Conservation (phyloP, 306 rosid species). For the Pyrus pyrifolia region DNA sequence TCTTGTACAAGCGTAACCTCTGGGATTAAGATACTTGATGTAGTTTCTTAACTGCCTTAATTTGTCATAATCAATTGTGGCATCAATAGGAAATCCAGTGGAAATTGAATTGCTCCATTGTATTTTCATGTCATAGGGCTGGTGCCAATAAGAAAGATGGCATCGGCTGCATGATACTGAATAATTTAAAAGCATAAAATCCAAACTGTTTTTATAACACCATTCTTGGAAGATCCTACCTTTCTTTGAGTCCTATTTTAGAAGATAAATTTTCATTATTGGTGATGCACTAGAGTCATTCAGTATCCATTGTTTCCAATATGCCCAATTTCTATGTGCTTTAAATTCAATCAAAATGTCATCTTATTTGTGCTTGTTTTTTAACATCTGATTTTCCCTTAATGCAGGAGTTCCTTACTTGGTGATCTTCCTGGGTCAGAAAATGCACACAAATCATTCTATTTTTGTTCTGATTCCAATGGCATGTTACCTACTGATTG, state of each 20-base stretch:
- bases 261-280: slow-evolving; percentile 5
- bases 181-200: slow-evolving; percentile 22
- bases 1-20: slow-evolving; percentile 71
- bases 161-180: slow-evolving; percentile 2
- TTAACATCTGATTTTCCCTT: slow-evolving; percentile 14
- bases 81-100: slow-evolving; percentile 32
- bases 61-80: slow-evolving; percentile 24
- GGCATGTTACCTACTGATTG: slow-evolving; percentile 26
- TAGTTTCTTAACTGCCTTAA: slow-evolving; percentile 34
- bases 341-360: background rate
- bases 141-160: slow-evolving; percentile 16
- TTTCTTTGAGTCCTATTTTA: slow-evolving; percentile 7
- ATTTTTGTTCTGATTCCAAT: slow-evolving; percentile 36
- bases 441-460: slow-evolving; percentile 28
- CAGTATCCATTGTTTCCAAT: slow-evolving; percentile 37
- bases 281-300: slow-evolving; percentile 29
- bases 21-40: slow-evolving; percentile 58
- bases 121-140: slow-evolving; percentile 25
- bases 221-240: slow-evolving; percentile 26
- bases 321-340: slow-evolving; percentile 3
- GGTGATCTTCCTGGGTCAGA: slow-evolving; percentile 46
- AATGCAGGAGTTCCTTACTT: slow-evolving; percentile 60
- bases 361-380: slow-evolving; percentile 8
- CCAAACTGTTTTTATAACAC: slow-evolving; percentile 2
- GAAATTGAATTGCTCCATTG: slow-evolving; percentile 44